Evolutionary conservation across 1,139 yeast species (phyloP), one percentile per base, ranked within the genome.

Genomic region (Hansenula sp.): DNA sequence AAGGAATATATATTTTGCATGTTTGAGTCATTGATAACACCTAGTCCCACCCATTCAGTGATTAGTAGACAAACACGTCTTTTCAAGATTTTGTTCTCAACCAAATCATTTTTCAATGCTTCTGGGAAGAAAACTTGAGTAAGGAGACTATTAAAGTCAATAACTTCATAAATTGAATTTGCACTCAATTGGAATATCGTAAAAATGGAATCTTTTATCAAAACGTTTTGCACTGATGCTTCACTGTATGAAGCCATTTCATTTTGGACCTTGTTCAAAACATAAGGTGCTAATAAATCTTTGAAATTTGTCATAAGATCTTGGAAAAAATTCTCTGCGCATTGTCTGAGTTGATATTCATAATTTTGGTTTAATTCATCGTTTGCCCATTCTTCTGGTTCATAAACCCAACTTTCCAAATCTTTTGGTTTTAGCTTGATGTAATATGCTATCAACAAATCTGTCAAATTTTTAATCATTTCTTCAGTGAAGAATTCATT

Each of bases 341-440:
- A 87, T 3, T 95, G 90, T 40, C 96, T 71, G 7, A 89, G 72
- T 55, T 87, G 92, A 56, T 69, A 88, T 56, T 90, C 97, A 79
- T 88, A 88, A 52, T 86, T 81, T 8, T 79, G 70, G 32, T 82
- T 75, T 43, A 82, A 66, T 51, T 89, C 95, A 56, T 86, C 95
- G 47, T 80, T 80, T 27, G 87, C 79, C 88, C 95, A 92, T 56
- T 87, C 96, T 60, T 89, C 97, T 0, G 97, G 96, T 45, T 88
- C 96, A 27, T 75, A 61, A 13, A 69, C 61, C 97, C 97, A 92
- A 36, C 77, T 68, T 51, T 85, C 95, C 37, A 90, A 63, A 56
- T 90, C 97, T 1, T 75, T 64, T 0, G 90, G 86, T 41, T 81
- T 77, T 36, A 90, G 62, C 41, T 82, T 75, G 48, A 92, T 69